Evolutionary conservation across 129 eudicot genomes (phyloP).

Genomic region (Ambrosia artemisiifolia): DNA sequence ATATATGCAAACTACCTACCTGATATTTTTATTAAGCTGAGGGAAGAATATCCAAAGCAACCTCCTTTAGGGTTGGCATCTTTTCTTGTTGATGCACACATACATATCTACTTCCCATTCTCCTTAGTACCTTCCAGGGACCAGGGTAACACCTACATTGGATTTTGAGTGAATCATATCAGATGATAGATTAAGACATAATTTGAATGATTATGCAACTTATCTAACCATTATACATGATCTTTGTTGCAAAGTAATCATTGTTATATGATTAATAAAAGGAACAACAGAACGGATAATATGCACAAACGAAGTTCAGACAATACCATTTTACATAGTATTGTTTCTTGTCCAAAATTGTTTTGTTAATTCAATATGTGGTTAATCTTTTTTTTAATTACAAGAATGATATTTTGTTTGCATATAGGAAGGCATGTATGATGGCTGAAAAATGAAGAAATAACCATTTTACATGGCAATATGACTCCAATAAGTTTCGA

Average conservation of each 20-base stretch:
- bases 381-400: no score
- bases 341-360: no score
- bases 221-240: slow-evolving; percentile 7
- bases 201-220: slow-evolving; percentile 1
- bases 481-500: background rate
- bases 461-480: background rate
- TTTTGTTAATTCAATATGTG: no score
- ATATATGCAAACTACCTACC: slow-evolving; percentile 13
- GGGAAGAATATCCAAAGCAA: slow-evolving; percentile 92
- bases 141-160: slow-evolving; percentile 79
- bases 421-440: background rate
- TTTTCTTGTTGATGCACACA: slow-evolving; percentile 75
- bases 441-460: slow-evolving; percentile 1
- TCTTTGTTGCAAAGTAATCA: slow-evolving; percentile 17
- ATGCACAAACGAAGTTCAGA: no score
- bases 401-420: background rate
- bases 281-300: background rate
- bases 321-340: no score
- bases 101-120: slow-evolving; percentile 50
- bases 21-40: slow-evolving; percentile 41
- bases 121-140: slow-evolving; percentile 82
- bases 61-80: slow-evolving; percentile 92
- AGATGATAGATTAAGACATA: slow-evolving; percentile 8
- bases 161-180: background rate
- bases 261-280: background rate